Evolutionary conservation across 495 filamentous ascomycete species (phyloP), one percentile per base, ranked within the genome.

Genomic region (Penicillium silybi): DNA sequence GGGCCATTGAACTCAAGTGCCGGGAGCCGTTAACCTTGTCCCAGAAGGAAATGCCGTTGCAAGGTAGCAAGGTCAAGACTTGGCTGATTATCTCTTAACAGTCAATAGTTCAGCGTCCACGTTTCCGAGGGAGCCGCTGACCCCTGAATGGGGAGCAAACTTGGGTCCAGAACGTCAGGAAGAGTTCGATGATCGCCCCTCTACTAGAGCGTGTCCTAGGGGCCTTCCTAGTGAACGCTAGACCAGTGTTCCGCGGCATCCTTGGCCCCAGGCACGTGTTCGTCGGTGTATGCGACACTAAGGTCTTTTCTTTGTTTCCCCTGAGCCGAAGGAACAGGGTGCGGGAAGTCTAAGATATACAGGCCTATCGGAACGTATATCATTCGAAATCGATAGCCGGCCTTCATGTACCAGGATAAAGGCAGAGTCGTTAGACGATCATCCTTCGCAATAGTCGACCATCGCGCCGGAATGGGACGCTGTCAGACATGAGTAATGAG

Each of bases 191-290:
- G 32, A 44, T 52, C 38, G 32, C 18, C 34, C 39, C 34, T 34
- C 16, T 34, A 27, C 8, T n/a, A 38, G 20, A 23, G 34, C 18
- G 6, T 39, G 6, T 9, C 11, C 17, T 19, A 46, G 32, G 2
- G 5, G 27, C 16, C 17, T 4, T 18, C 32, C 4, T 48, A 13
- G 15, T n/a, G 16, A 20, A 49, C 25, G n/a, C 22, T 29, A 8
- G 20, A 41, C 16, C 20, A 37, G 15, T 19, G 17, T 18, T 15
- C 25, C 41, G 19, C 40, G 40, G 23, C 41, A 23, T 32, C 47
- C 41, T 44, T 57, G 44, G 48, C 32, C 32, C 40, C 22, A 23
- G 29, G 49, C 63, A 65, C 63, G 63, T 65, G 63, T 47, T 63
- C 52, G n/a, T 40, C 27, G 19, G 15, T 22, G 23, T 49, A 49